Base-by-base conservation (phyloP, 371 early-diverging fungal genomes). In the Mucor circinelloides region DNA sequence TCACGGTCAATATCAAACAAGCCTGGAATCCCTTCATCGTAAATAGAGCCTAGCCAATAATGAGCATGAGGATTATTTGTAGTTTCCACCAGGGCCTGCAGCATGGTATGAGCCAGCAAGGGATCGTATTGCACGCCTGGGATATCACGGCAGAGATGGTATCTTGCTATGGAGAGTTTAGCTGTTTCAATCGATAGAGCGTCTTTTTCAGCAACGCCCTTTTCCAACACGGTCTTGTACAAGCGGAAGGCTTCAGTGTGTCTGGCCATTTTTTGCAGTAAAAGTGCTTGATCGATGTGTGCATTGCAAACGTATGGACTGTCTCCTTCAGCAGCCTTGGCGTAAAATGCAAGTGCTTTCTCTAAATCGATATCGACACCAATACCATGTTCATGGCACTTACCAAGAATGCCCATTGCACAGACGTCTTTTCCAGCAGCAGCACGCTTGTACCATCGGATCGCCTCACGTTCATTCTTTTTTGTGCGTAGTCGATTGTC, bases 361-460 rank as follows among this genome's bases (percentile, higher is more conserved):
- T 71, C 66, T 3, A 63, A 46, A 64, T 89, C 84, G 27, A 80
- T 68, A 3, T 81, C 79, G 4, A 91, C 87, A 9, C 93, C 92
- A 32, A 85, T 76, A 21, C 94, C 95, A 59, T 89, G 83, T 31
- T 89, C 88, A 68, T 90, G 90, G 32, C 88, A 89, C 65, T 91
- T 84, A 0, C 93, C 94, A 19, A 94, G 80, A 25, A 89, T 85
- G 69, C 89, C 88, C 68, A 90, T 78, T 0, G 94, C 90, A 23
- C 86, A 60, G 0, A 87, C 82, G 64, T 91, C 87, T 25, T 90
- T 90, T 23, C 82, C 79, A 2, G 78, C 68, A 0, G 93, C 91
- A 4, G 92, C 88, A 40, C 80, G 81, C 15, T 74, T 72, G 75
- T 90, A 95, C 88, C 90, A 90, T 0, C 78, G 62, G 6, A 92